Percentiles rank a stretch among this genome's conserved stretches.
These are phyloP conservation scores for Cryphonectria parasitica DNA, from an alignment of 2,329 filamentous ascomycete species.

Conservation along the genomic window DNA sequence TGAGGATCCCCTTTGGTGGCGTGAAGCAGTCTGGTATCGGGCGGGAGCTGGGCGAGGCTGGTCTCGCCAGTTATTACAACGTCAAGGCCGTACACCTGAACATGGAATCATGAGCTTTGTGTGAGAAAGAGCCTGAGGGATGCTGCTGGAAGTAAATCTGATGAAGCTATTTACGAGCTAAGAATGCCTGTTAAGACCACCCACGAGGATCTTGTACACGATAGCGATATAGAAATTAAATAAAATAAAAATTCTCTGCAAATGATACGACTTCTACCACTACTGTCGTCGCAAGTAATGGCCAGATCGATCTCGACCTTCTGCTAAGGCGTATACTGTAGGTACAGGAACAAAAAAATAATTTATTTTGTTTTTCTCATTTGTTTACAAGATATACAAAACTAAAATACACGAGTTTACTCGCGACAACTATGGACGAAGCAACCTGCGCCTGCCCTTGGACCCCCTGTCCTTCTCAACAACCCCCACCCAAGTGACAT, in stretches of 20 bases:
- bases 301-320: not conserved
- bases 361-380: not conserved
- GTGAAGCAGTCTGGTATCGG: conserved; percentile 45
- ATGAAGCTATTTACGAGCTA: too few relatives aligned
- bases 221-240: too few relatives aligned
- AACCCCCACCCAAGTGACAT: not conserved
- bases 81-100: conserved; percentile 44
- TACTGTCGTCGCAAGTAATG: not conserved
- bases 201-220: not conserved
- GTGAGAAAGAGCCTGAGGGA: too few relatives aligned
- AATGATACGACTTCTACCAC: not conserved
- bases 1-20: conserved; percentile 56
- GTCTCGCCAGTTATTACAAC: conserved; percentile 42
- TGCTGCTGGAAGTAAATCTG: not conserved
- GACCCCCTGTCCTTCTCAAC: not conserved
- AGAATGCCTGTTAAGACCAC: not conserved
- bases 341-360: not conserved
- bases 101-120: conserved; percentile 34
- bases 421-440: not conserved
- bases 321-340: not conserved
- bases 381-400: not conserved
- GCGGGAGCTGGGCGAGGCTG: conserved; percentile 43
- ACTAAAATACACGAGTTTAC: not conserved
- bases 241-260: not conserved
- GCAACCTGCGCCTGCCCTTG: not conserved